Evolutionary conservation across 208 protist genomes (phyloP).

Genomic region (Leishmania tropica): DNA sequence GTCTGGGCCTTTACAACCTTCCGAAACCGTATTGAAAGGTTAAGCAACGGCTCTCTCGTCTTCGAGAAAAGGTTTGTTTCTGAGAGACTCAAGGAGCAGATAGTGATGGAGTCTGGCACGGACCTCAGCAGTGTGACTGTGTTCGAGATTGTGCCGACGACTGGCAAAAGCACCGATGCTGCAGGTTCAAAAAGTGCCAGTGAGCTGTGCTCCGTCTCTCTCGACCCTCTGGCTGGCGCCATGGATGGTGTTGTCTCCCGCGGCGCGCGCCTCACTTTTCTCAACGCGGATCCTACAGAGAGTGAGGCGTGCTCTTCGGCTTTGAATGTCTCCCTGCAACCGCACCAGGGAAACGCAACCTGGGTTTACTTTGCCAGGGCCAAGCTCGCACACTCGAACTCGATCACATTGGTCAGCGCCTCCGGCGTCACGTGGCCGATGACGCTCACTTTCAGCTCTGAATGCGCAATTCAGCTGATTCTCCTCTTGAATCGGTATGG

Average conservation of each 20-base stretch:
- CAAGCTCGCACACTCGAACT: conserved; percentile 12
- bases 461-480: conserved; percentile 46
- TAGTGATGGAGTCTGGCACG: conserved; percentile 48
- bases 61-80: conserved; percentile 22
- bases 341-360: background rate
- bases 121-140: conserved; percentile 34
- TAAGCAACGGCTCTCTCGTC: conserved; percentile 29
- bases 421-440: conserved; percentile 28
- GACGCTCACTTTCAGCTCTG: conserved; percentile 23
- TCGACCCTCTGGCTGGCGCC: conserved; percentile 38
- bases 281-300: background rate
- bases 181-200: background rate
- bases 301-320: conserved; percentile 5
- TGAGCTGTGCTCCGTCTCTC: conserved; percentile 23
- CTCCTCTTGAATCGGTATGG: conserved; percentile 47
- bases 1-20: conserved; percentile 44
- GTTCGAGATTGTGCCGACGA: conserved; percentile 39
- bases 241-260: conserved; percentile 32
- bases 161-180: background rate
- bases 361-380: conserved; percentile 2
- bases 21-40: conserved; percentile 2
- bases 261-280: conserved; percentile 24
- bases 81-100: background rate
- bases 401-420: conserved; percentile 12
- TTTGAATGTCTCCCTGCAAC: conserved; percentile 11